These are phyloP conservation scores for Trichopus zeylanicus DNA, from an alignment of 116 monocot genomes.

Conservation along the genomic window DNA sequence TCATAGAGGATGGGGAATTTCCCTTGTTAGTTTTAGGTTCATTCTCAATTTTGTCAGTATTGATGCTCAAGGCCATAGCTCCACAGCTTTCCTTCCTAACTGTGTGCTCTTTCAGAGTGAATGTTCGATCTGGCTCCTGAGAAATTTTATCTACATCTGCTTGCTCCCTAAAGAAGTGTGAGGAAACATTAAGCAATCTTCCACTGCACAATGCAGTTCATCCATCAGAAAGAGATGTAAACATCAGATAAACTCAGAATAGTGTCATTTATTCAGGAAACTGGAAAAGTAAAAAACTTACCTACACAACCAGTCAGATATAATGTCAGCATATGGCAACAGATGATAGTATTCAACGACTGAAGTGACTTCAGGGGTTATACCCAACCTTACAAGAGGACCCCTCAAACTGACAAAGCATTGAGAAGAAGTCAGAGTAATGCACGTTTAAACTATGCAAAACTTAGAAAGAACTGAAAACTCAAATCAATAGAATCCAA, in stretches of 20 bases:
- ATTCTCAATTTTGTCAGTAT: conserved; percentile 1
- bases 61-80: not conserved
- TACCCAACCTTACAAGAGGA: conserved; percentile 21
- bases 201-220: conserved; percentile 13
- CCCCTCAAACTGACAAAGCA: conserved; percentile 40
- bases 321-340: conserved; percentile 48
- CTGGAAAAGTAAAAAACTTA: conserved; percentile 3
- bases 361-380: conserved; percentile 18
- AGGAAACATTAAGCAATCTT: conserved; percentile 9
- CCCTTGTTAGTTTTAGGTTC: conserved; percentile 3
- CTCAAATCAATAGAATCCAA: not conserved
- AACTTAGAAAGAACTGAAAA: not conserved
- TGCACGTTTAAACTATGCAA: not conserved
- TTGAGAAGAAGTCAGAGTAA: not conserved
- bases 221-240: not conserved
- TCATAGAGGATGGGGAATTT: conserved; percentile 1
- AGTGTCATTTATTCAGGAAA: no score
- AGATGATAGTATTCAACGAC: conserved; percentile 43
- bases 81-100: conserved; percentile 1
- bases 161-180: not conserved
- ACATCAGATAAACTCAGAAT: no score
- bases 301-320: conserved; percentile 41
- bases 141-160: conserved; percentile 1
- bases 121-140: conserved; percentile 3
- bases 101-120: not conserved